These are phyloP conservation scores for Cnidoscolus chayamansa DNA, from an alignment of 441 rosid genomes.

Conservation along the genomic window DNA sequence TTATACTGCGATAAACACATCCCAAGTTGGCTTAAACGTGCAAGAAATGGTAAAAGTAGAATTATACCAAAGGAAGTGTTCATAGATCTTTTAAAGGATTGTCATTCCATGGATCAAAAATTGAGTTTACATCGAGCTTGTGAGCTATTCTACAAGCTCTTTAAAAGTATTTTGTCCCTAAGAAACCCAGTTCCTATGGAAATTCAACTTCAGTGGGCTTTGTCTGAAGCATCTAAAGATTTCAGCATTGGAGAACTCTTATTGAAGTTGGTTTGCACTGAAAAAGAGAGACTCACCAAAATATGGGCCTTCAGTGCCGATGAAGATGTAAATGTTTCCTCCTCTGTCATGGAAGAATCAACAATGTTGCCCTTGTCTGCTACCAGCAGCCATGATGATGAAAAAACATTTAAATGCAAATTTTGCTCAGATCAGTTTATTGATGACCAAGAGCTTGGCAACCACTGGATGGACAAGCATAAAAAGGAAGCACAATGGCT, in stretches of 20 bases:
- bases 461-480: constrained; percentile 70
- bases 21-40: constrained; percentile 99
- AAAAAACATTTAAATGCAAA: constrained; percentile 53
- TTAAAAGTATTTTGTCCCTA: constrained; percentile 78
- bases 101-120: constrained; percentile 61
- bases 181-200: constrained; percentile 95
- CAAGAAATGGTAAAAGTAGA: constrained; percentile 96
- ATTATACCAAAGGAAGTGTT: constrained; percentile 93
- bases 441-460: constrained; percentile 53
- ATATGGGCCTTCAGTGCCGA: constrained; percentile 69
- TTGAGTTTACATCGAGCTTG: constrained; percentile 85
- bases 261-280: constrained; percentile 64
- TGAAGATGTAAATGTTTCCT: constrained; percentile 37
- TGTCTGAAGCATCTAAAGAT: constrained; percentile 83
- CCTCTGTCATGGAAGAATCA: constrained; percentile 42
- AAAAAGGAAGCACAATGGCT: constrained; percentile 79
- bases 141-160: constrained; percentile 89
- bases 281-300: constrained; percentile 68
- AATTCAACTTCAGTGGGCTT: constrained; percentile 95
- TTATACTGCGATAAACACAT: constrained; percentile 89
- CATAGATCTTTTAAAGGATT: constrained; percentile 61
- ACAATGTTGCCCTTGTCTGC: constrained; percentile 39
- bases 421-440: constrained; percentile 55
- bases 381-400: constrained; percentile 39
- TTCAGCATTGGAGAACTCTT: constrained; percentile 61